A percentile compares a stretch with the other conserved stretches of the same genome.
Evolutionary conservation across 2,329 filamentous ascomycete genomes (phyloP).

Genomic region (Colletotrichum echinochloae): DNA sequence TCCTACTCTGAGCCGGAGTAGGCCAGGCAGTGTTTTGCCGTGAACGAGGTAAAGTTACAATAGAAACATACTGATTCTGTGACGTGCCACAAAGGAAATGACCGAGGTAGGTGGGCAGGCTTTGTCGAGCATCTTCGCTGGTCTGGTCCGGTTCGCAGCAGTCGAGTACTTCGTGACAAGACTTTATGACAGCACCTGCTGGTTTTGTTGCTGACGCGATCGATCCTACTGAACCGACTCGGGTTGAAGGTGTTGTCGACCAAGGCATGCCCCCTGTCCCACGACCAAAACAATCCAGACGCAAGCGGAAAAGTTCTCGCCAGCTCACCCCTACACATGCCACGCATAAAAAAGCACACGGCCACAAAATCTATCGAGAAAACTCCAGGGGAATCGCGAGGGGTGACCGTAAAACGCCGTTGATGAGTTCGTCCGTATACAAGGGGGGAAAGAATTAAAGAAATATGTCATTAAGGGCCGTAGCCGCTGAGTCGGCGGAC

Average conservation of each 20-base stretch:
- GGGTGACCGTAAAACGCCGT: constrained; percentile 38
- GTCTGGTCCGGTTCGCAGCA: background rate
- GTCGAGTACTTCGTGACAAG: background rate
- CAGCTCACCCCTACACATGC: background rate
- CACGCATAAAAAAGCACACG: constrained; percentile 17
- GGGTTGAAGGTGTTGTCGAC: background rate
- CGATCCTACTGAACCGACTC: background rate
- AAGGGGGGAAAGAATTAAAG: constrained; percentile 42
- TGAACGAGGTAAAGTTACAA: background rate
- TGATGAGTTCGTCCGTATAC: constrained; percentile 43
- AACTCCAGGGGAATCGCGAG: constrained; percentile 36
- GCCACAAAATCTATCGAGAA: constrained; percentile 40
- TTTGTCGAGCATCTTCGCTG: background rate
- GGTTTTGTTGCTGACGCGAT: background rate
- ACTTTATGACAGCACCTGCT: background rate
- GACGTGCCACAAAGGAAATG: constrained; percentile 10
- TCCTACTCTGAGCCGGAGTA: background rate
- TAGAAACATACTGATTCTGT: background rate
- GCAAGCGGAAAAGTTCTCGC: background rate
- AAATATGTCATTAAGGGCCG: constrained; percentile 43
- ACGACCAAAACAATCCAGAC: background rate
- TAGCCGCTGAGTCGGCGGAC: background rate
- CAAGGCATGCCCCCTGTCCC: background rate
- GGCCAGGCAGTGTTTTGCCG: background rate
- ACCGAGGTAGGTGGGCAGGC: background rate